A percentile compares a stretch with the other conserved stretches of the same genome.
These are phyloP conservation scores for Prunus yedoensis DNA, from an alignment of 331 rosid genomes.

Conservation along the genomic window DNA sequence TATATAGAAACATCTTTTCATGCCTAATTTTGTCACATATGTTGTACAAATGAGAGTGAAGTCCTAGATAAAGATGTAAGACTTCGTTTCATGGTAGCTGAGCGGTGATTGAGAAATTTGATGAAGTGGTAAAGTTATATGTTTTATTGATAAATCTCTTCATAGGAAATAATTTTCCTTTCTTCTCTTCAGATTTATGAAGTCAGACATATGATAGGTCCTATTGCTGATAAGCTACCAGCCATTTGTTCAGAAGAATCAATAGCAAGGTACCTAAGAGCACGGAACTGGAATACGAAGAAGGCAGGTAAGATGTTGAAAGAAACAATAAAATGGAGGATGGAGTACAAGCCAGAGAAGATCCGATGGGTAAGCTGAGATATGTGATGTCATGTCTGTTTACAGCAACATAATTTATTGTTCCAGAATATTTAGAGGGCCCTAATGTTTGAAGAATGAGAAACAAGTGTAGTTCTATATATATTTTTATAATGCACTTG, in stretches of 20 bases:
- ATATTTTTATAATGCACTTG: background rate
- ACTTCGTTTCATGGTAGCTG: background rate
- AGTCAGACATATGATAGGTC: conserved; percentile 60
- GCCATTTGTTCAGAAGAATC: conserved; percentile 51
- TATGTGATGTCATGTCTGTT: background rate
- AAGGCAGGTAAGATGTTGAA: conserved; percentile 70
- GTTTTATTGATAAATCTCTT: background rate
- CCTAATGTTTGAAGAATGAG: background rate
- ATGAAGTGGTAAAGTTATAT: background rate
- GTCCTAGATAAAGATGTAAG: background rate
- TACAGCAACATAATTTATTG: background rate
- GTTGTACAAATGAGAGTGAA: too few species aligned
- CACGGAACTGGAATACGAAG: conserved; percentile 57
- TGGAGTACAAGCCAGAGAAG: conserved; percentile 69
- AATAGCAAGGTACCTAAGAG: conserved; percentile 62
- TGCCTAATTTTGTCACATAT: too few species aligned
- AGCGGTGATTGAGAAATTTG: background rate
- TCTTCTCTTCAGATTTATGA: conserved; percentile 50
- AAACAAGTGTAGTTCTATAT: too few species aligned
- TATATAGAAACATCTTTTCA: too few species aligned
- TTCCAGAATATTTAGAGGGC: background rate
- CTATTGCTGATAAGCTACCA: conserved; percentile 57
- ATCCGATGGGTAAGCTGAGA: conserved; percentile 53
- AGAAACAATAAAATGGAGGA: conserved; percentile 70
- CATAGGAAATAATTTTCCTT: background rate